phyloP scores from a whole-genome alignment of 345 rosid genomes.

The Syzygium oleosum region DNA sequence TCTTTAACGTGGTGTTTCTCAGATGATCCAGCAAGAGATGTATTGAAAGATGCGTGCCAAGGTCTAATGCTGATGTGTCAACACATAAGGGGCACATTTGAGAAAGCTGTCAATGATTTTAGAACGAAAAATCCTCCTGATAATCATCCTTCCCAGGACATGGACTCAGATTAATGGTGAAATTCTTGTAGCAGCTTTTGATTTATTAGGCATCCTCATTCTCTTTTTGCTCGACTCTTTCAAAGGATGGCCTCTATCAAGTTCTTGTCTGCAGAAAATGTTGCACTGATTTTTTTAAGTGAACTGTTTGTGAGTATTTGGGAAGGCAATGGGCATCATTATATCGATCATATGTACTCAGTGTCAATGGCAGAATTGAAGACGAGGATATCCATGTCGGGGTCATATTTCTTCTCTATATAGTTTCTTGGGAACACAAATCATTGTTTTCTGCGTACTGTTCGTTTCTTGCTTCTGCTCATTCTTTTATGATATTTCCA shows the following conservation, averaged over 20 bases:
- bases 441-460: neutral
- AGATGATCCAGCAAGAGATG: conserved; percentile 83
- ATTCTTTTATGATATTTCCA: neutral
- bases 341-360: neutral
- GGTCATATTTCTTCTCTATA: neutral
- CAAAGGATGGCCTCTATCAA: neutral
- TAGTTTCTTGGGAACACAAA: neutral
- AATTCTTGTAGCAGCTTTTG: neutral
- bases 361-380: neutral
- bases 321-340: neutral
- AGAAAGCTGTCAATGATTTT: conserved; percentile 37
- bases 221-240: neutral
- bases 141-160: neutral
- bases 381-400: neutral
- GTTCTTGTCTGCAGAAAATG: neutral
- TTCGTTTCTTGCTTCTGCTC: neutral
- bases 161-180: conserved; percentile 1
- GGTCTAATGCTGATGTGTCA: conserved; percentile 68
- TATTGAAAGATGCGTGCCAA: conserved; percentile 70
- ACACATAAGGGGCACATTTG: conserved; percentile 61
- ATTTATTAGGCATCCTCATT: neutral
- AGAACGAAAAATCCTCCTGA: conserved; percentile 1
- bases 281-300: neutral
- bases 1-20: conserved; percentile 2
- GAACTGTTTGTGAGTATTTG: neutral